phyloP scores from a whole-genome alignment of 164 flowering plant genomes.

The Sextonia rubra region DNA sequence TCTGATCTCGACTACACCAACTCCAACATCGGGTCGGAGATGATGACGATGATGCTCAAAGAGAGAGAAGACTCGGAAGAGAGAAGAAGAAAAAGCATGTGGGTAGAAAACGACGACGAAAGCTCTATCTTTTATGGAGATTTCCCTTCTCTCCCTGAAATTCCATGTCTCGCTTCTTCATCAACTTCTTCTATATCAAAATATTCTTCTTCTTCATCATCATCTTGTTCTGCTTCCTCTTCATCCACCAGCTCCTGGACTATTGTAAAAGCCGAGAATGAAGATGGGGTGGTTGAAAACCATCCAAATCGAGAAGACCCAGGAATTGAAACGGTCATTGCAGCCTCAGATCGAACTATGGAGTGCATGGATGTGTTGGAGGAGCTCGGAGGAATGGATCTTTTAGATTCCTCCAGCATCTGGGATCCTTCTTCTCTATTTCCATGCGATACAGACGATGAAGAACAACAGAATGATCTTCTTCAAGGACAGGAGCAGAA shows the following conservation, averaged over 20 bases:
- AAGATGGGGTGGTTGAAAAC: conserved; percentile 15
- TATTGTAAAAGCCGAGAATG: conserved; percentile 38
- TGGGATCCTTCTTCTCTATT: conserved; percentile 65
- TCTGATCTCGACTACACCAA: not conserved
- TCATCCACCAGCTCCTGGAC: conserved; percentile 55
- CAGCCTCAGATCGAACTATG: conserved; percentile 16
- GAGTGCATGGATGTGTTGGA: conserved; percentile 68
- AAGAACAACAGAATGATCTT: not conserved
- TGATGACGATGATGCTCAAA: not conserved
- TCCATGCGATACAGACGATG: conserved; percentile 23
- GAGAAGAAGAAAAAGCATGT: not conserved
- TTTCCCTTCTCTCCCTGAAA: conserved; percentile 72
- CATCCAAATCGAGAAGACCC: not conserved
- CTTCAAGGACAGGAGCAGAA: not conserved
- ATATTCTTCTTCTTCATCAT: conserved; percentile 37
- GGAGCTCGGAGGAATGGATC: conserved; percentile 69
- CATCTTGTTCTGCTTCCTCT: conserved; percentile 24
- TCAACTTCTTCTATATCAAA: conserved; percentile 44
- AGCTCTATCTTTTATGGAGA: conserved; percentile 42
- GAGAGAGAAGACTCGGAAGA: not conserved
- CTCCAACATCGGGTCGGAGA: not conserved
- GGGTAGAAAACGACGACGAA: conserved; percentile 29
- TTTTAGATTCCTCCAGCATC: conserved; percentile 50
- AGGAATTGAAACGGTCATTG: conserved; percentile 17
- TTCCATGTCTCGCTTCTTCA: conserved; percentile 82